Conservation (phyloP, 805 yeast species). For the Saccharomycopsis schoenii region DNA sequence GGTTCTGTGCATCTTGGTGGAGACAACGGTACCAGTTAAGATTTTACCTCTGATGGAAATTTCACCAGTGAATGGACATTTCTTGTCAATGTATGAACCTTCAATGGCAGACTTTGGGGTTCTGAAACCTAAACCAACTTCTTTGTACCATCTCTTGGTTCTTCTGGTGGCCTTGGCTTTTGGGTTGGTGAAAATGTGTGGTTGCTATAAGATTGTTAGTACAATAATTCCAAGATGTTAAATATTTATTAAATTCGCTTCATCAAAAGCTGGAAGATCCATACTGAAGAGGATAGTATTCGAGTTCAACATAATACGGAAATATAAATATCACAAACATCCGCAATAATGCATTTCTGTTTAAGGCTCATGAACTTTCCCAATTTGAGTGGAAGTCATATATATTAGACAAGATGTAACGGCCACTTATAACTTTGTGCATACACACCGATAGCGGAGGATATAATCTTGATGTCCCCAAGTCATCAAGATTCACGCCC, state of each 20-base stretch:
- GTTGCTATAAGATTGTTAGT: conserved; percentile 59
- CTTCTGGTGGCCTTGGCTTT: conserved; percentile 97
- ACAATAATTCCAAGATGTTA: not conserved
- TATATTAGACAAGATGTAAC: too few relatives aligned
- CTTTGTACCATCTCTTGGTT: conserved; percentile 99
- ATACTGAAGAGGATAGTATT: too few relatives aligned
- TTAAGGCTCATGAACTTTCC: too few relatives aligned
- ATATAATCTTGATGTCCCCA: too few relatives aligned
- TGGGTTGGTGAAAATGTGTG: conserved; percentile 99
- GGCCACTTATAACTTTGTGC: too few relatives aligned
- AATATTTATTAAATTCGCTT: not conserved
- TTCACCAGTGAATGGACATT: conserved; percentile 97
- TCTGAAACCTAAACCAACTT: conserved; percentile 99
- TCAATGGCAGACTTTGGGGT: conserved; percentile 98
- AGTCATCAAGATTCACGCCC: too few relatives aligned
- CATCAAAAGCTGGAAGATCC: not conserved
- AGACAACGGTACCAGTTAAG: conserved; percentile 98
- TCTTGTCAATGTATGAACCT: conserved; percentile 99
- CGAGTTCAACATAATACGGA: too few relatives aligned
- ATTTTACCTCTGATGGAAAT: conserved; percentile 99
- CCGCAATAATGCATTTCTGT: too few relatives aligned
- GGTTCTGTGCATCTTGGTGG: conserved; percentile 99
- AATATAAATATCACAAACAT: too few relatives aligned
- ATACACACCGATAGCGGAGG: too few relatives aligned
- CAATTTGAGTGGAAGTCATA: too few relatives aligned